Base-by-base conservation (phyloP, 1,284 basidiomycete species). In the Sanghuangporus sanghuang region DNA sequence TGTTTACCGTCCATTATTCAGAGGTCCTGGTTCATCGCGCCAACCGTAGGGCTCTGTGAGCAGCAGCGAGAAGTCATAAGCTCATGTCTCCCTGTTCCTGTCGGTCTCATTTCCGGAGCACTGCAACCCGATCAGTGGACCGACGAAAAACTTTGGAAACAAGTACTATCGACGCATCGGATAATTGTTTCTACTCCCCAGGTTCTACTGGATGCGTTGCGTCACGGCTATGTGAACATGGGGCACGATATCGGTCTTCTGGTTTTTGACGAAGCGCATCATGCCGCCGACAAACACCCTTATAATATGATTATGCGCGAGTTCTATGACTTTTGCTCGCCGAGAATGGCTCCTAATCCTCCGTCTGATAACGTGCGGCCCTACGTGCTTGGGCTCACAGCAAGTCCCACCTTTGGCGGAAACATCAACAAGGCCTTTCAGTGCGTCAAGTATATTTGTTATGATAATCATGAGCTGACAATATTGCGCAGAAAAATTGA, bases 121-220 rank as follows among this genome's bases (percentile, higher is more conserved):
- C 76, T 85, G 48, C 86, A 90, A 62, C 90, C 91, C n/a, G 83
- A 90, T 66, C 89, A 91, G 65, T 93, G 91, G 92, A 89, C 83
- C 66, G 78, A 89, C 65, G 72, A 77, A 7, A 66, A 70, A 9
- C 68, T 93, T 49, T 93, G 87, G 87, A 73, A 74, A 61, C 70
- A 75, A 49, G 80, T 87, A 57, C 69, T 87, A 50, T 62, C 68
- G 8, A 77, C 79, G n/a, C 77, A 91, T 73, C 78, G 81, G 2
- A 80, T 91, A 62, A 79, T 92, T 66, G 88, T 93, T 6, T 85
- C 87, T 1, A 93, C 92, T 0, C 90, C 90, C 0, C 89, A 91
- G 65, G 86, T 93, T n/a, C 83, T 92, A 18, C 82, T 92, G 21
- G 89, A 92, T 68, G 86, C 89, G 3, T 79, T 93, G 23, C 81